Percentiles rank a stretch among this genome's conserved stretches.
Conservation (phyloP, 495 filamentous ascomycete species). For the Penicillium cosmopolitanum region DNA sequence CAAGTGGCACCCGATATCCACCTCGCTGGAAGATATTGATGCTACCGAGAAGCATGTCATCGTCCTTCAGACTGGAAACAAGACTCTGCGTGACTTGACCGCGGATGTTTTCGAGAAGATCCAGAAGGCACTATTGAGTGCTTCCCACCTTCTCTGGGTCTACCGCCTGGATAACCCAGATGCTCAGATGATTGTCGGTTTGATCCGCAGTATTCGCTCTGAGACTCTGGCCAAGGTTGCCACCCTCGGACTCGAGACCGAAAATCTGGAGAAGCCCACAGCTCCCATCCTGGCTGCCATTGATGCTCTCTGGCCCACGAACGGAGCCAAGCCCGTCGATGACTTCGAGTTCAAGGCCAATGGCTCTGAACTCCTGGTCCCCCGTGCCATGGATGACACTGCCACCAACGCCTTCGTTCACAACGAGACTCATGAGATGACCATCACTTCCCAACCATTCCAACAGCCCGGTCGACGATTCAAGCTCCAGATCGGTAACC, state of each 20-base stretch:
- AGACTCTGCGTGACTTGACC: constrained; percentile 28
- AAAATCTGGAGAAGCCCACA: constrained; percentile 34
- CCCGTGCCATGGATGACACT: constrained; percentile 50
- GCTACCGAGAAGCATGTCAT: constrained; percentile 24
- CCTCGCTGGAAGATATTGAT: constrained; percentile 12
- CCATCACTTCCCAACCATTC: constrained; percentile 34
- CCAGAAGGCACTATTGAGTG: constrained; percentile 30
- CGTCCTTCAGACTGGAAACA: constrained; percentile 23
- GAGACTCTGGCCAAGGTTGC: constrained; percentile 55
- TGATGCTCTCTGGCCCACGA: constrained; percentile 23
- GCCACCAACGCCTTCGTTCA: constrained; percentile 54
- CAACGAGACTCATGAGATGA: constrained; percentile 52
- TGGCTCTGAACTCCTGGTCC: constrained; percentile 45
- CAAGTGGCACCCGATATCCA: constrained; percentile 22
- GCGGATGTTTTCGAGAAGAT: constrained; percentile 23
- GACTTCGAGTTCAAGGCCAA: constrained; percentile 33
- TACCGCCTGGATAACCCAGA: constrained; percentile 50
- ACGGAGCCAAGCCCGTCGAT: constrained; percentile 16
- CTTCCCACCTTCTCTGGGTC: constrained; percentile 53
- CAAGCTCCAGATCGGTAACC: constrained; percentile 28
- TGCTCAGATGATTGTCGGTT: constrained; percentile 55
- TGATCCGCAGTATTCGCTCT: constrained; percentile 56
- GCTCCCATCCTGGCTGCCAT: constrained; percentile 42
- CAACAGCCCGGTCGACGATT: constrained; percentile 30
- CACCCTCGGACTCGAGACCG: constrained; percentile 53